Evolutionary conservation across 495 filamentous ascomycete genomes (phyloP).

Genomic region (Tetracladium marchalianum): DNA sequence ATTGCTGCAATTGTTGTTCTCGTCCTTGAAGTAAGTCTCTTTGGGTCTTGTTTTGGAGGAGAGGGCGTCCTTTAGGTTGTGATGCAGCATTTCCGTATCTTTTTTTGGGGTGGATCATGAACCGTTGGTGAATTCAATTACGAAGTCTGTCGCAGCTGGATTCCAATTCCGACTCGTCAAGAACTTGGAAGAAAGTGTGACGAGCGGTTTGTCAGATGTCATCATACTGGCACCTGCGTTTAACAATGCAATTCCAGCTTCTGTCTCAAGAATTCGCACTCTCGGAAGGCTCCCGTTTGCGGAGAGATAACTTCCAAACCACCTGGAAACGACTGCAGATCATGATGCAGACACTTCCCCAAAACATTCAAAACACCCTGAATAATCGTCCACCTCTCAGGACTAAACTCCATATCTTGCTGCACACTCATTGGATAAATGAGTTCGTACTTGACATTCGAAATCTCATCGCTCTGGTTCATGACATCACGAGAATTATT

Average conservation of each 20-base stretch:
- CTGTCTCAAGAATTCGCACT: conserved; percentile 4
- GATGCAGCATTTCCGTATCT: conserved; percentile 23
- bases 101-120: conserved; percentile 5
- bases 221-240: conserved; percentile 25
- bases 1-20: conserved; percentile 24
- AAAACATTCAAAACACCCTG: conserved; percentile 45
- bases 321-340: conserved; percentile 1
- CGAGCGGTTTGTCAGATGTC: conserved; percentile 27
- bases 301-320: conserved; percentile 4
- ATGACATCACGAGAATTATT: conserved; percentile 41
- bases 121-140: conserved; percentile 20
- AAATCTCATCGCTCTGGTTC: conserved; percentile 59
- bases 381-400: conserved; percentile 48
- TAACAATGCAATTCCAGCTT: conserved; percentile 2
- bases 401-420: conserved; percentile 41
- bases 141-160: conserved; percentile 21
- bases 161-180: conserved; percentile 26
- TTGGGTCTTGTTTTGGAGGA: conserved; percentile 29
- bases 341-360: conserved; percentile 1
- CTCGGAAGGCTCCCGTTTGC: conserved; percentile 1
- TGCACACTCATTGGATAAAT: conserved; percentile 61
- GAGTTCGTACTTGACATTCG: conserved; percentile 49
- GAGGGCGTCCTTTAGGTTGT: conserved; percentile 12
- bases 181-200: conserved; percentile 31
- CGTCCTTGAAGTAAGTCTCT: conserved; percentile 19